Evolutionary conservation across 805 yeast genomes (phyloP).

Genomic region (Candida nitratophila): DNA sequence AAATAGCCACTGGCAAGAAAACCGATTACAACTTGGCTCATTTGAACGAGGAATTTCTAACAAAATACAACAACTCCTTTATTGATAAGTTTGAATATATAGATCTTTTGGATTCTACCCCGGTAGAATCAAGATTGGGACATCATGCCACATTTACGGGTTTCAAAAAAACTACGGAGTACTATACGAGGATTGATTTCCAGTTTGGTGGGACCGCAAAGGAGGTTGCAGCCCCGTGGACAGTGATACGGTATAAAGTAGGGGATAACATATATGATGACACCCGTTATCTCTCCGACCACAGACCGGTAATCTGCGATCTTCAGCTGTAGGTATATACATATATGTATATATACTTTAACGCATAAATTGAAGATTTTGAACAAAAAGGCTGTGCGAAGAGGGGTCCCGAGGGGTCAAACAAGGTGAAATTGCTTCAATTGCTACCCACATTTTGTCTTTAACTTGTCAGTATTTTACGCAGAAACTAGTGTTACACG

Average conservation of each 20-base stretch:
- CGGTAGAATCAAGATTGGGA: conserved; percentile 24
- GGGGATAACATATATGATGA: conserved; percentile 30
- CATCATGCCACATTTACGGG: conserved; percentile 35
- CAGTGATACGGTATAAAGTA: conserved; percentile 22
- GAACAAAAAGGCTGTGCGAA: too few species aligned
- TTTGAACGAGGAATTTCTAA: conserved; percentile 12
- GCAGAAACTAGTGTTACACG: too few species aligned
- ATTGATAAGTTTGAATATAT: conserved; percentile 17
- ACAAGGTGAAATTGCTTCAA: too few species aligned
- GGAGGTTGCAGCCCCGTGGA: too few species aligned
- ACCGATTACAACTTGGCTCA: conserved; percentile 1
- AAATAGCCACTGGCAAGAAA: conserved; percentile 21
- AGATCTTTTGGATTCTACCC: conserved; percentile 20
- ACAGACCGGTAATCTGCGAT: conserved; percentile 37
- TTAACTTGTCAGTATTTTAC: too few species aligned
- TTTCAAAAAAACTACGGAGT: conserved; percentile 18
- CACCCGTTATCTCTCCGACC: conserved; percentile 36
- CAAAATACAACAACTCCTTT: conserved; percentile 11
- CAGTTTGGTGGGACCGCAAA: conserved; percentile 25
- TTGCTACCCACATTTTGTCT: too few species aligned
- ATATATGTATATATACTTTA: too few species aligned
- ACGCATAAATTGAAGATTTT: too few species aligned
- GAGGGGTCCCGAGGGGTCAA: too few species aligned
- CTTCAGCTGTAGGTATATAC: conserved; percentile 11
- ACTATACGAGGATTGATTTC: conserved; percentile 32